These are phyloP conservation scores for Wallacemonas sp. DNA, from an alignment of 208 protist species.

Conservation along the genomic window DNA sequence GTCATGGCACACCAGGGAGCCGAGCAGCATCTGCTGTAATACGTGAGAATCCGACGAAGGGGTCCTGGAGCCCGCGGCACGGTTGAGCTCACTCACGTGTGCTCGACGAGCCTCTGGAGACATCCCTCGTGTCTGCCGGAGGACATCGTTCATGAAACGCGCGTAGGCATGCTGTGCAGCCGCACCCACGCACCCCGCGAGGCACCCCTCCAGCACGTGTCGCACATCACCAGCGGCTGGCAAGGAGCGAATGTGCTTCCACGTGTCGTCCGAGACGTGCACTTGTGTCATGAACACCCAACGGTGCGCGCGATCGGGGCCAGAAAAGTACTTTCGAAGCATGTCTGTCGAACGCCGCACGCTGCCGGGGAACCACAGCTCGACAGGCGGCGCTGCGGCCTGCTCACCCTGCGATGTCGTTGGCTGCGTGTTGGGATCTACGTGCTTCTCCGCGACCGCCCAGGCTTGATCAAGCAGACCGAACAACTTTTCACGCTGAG, in stretches of 20 bases:
- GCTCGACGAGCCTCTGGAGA: not conserved
- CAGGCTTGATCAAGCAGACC: constrained; percentile 13
- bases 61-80: too few relatives aligned
- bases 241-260: not conserved
- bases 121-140: not conserved
- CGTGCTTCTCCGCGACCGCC: not conserved
- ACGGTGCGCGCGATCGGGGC: not conserved
- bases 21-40: not conserved
- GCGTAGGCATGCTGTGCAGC: not conserved
- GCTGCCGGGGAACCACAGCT: not conserved
- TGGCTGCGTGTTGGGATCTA: not conserved
- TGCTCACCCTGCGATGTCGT: not conserved
- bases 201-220: constrained; percentile 6
- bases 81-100: too few relatives aligned
- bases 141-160: not conserved
- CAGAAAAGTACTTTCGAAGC: not conserved
- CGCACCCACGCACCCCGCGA: not conserved
- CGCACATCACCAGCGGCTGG: not conserved
- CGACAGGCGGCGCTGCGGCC: not conserved
- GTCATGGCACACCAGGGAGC: not conserved
- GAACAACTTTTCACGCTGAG: constrained; percentile 24
- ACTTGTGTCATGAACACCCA: constrained; percentile 5
- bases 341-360: constrained; percentile 1
- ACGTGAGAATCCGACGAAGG: too few relatives aligned
- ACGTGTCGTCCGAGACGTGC: not conserved